Percentiles rank a stretch among this genome's conserved stretches.
These are phyloP conservation scores for Clonostachys byssicola DNA, from an alignment of 2,329 filamentous ascomycete genomes.

Conservation along the genomic window DNA sequence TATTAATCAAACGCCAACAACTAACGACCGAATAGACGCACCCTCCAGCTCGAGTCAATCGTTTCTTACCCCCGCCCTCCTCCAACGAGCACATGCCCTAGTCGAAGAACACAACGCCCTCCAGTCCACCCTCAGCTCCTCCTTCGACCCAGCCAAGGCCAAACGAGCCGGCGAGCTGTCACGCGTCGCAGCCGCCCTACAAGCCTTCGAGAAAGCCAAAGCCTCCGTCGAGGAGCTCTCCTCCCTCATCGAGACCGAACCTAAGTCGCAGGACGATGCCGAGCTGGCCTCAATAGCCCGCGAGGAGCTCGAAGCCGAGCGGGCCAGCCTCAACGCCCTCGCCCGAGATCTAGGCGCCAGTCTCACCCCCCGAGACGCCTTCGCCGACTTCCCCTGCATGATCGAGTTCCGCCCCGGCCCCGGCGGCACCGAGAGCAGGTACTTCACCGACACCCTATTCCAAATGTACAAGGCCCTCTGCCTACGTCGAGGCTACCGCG, in stretches of 20 bases:
- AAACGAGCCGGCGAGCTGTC: constrained; percentile 60
- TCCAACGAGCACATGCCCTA: constrained; percentile 55
- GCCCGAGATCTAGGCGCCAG: constrained; percentile 67
- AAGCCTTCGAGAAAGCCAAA: constrained; percentile 52
- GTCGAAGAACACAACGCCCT: constrained; percentile 54
- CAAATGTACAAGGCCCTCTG: constrained; percentile 88
- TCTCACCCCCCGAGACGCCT: constrained; percentile 84
- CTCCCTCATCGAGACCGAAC: constrained; percentile 28
- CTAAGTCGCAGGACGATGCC: constrained; percentile 32
- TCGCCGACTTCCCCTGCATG: constrained; percentile 83
- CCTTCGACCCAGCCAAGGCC: constrained; percentile 53
- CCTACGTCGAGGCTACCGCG: constrained; percentile 59
- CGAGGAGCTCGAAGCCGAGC: constrained; percentile 75
- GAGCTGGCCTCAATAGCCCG: constrained; percentile 75
- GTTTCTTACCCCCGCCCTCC: constrained; percentile 47
- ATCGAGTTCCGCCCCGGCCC: constrained; percentile 90
- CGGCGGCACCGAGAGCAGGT: constrained; percentile 83
- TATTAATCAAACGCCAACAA: constrained; percentile 2
- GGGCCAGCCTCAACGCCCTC: constrained; percentile 56
- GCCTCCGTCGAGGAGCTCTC: constrained; percentile 50
- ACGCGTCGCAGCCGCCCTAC: constrained; percentile 51
- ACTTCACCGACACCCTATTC: constrained; percentile 84
- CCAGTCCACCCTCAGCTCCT: constrained; percentile 40
- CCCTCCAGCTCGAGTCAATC: constrained; percentile 9
- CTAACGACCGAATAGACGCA: constrained; percentile 3